Base-by-base conservation (phyloP, 1,284 basidiomycete genomes). In the Pterula multifida region DNA sequence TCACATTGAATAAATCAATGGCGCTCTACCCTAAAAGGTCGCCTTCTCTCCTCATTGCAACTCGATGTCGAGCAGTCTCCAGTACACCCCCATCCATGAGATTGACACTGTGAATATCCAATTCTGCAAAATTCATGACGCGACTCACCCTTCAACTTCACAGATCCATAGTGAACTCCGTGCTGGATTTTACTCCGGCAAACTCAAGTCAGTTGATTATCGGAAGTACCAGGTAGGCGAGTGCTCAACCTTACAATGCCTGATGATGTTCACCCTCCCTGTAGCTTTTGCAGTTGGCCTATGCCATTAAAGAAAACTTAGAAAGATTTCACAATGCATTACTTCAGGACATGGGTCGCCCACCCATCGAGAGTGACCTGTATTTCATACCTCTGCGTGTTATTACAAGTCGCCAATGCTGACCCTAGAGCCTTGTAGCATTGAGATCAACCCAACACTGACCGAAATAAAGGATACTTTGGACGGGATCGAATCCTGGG, bases 401-500 rank as follows among this genome's bases (percentile, higher is more conserved):
- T 47, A 9, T 19, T 19, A 17, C 17, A 9, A 42, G 21, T 6
- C 4, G 13, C 9, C 17, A 19, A 9, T 17, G 21, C 17, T 42
- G 39, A 42, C 9, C 6, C 17, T n/a, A 42, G 9, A 6, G n/a
- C 19, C 13, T 17, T 9, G 19, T 19, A 42, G 39, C 17, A 6
- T 42, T 9, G 84, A 87, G 55, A 68, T 81, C 49, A 63, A 63
- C 32, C 59, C 72, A 2, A 68, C 73, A 3, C 62, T 85, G 23
- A 60, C 67, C 42, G 90, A 93, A 57, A 71, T 78, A 47, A 72
- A 80, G 47, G 65, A 73, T 0, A 76, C 83, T 0, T 77, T 90
- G 56, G 71, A 79, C 49, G 75, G 79, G 48, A 73, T 94, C 42
- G 78, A 79, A 25, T 78, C 78, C 59, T 92, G 90, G 90, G 71